Evolutionary conservation across 2,329 filamentous ascomycete species (phyloP).

Genomic region (Calonectria pauciramosa): DNA sequence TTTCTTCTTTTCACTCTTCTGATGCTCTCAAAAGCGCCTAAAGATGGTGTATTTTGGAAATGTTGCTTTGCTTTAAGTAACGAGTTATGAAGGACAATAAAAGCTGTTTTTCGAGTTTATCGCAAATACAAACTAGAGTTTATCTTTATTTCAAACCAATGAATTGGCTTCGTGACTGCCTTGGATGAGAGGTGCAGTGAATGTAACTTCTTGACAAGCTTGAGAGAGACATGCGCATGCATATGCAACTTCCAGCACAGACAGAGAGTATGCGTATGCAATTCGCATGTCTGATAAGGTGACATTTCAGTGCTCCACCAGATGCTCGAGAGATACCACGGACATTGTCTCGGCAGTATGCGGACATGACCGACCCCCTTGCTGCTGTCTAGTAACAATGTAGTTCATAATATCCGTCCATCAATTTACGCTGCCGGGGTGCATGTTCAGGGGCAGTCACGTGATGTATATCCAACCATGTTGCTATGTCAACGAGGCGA

Average conservation of each 20-base stretch:
- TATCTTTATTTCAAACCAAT: background rate
- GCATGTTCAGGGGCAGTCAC: constrained; percentile 23
- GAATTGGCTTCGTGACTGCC: constrained; percentile 13
- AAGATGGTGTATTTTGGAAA: constrained; percentile 51
- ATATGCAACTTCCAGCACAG: background rate
- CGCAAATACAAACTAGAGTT: constrained; percentile 36
- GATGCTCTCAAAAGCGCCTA: constrained; percentile 46
- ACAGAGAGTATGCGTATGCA: background rate
- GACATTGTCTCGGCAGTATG: constrained; percentile 15
- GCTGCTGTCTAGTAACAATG: background rate
- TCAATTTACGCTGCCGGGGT: background rate
- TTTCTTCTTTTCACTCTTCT: constrained; percentile 42
- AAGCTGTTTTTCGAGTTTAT: constrained; percentile 49
- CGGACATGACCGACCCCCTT: background rate
- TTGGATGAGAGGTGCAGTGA: background rate
- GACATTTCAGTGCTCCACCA: background rate
- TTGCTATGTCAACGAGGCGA: constrained; percentile 41
- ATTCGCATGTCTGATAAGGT: background rate
- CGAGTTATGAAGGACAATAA: constrained; percentile 58
- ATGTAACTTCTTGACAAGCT: background rate
- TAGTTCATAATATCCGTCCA: background rate
- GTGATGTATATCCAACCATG: constrained; percentile 14
- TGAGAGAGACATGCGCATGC: background rate
- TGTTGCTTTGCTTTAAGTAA: constrained; percentile 52
- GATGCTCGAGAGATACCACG: background rate